Evolutionary conservation across 2,329 filamentous ascomycete species (phyloP).

Genomic region (Pleoardoris graminearum): DNA sequence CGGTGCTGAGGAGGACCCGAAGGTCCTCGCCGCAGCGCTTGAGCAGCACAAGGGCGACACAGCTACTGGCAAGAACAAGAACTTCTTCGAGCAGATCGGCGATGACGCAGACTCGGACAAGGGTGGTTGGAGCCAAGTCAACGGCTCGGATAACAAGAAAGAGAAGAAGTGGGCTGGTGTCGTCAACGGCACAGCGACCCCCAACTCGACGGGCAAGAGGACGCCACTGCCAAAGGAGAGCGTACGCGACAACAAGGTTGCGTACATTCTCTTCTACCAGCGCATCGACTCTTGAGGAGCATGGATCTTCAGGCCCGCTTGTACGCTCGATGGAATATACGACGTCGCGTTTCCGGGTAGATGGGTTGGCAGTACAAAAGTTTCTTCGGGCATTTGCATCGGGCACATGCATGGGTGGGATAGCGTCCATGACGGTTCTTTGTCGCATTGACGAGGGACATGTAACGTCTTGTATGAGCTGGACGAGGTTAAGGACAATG

Average conservation of each 20-base stretch:
- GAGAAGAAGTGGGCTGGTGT: conserved; percentile 70
- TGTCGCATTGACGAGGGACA: neutral
- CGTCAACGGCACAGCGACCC: conserved; percentile 66
- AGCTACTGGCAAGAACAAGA: conserved; percentile 58
- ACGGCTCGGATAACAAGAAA: conserved; percentile 57
- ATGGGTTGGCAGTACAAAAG: conserved; percentile 7
- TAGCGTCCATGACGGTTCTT: conserved; percentile 1
- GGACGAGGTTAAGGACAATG: conserved; percentile 1
- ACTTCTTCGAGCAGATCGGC: conserved; percentile 71
- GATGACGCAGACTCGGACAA: conserved; percentile 70
- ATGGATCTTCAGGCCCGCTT: neutral
- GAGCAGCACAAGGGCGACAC: conserved; percentile 67
- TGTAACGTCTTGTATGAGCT: conserved; percentile 4
- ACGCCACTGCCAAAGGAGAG: conserved; percentile 57
- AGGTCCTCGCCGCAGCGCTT: conserved; percentile 66
- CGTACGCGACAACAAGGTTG: conserved; percentile 91
- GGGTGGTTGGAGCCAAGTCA: conserved; percentile 83
- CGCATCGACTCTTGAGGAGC: conserved; percentile 56
- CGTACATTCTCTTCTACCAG: conserved; percentile 96
- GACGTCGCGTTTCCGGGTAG: conserved; percentile 2
- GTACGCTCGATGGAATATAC: neutral
- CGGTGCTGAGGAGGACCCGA: conserved; percentile 77
- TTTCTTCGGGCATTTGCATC: conserved; percentile 9
- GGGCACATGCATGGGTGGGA: conserved; percentile 2
- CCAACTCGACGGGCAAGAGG: conserved; percentile 55